phyloP scores from a whole-genome alignment of 1,284 basidiomycete species.

The Ceratorhiza oryzae-sativae region DNA sequence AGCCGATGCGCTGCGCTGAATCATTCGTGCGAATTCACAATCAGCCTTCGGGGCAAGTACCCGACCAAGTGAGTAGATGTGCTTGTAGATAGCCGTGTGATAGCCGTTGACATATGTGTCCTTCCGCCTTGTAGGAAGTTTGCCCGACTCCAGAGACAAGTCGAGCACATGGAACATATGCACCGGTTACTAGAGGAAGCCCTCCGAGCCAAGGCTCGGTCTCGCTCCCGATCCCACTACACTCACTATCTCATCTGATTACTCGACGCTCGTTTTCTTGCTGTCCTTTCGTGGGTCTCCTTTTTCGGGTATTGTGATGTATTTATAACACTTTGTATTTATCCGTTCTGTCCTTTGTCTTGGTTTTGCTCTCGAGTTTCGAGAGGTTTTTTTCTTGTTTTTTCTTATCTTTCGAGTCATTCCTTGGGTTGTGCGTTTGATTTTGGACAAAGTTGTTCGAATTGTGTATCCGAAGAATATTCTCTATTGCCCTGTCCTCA shows the following conservation, averaged over 20 bases:
- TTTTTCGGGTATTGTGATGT: neutral
- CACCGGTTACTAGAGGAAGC: constrained; percentile 2
- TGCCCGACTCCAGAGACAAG: constrained; percentile 5
- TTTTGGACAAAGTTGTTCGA: neutral
- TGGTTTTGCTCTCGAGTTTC: neutral
- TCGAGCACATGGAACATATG: constrained; percentile 16
- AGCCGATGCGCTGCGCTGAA: neutral
- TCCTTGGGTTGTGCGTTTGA: neutral
- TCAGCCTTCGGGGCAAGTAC: constrained; percentile 17
- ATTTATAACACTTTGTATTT: neutral
- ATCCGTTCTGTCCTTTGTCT: neutral
- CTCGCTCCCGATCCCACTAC: neutral
- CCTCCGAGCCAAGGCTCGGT: neutral
- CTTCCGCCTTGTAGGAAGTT: constrained; percentile 3
- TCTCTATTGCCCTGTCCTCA: neutral
- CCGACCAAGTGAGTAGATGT: constrained; percentile 24
- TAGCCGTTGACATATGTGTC: neutral
- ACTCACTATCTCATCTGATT: neutral
- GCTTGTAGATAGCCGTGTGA: neutral
- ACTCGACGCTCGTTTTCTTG: neutral
- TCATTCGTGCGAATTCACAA: neutral
- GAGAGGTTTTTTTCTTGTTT: neutral
- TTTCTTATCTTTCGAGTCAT: neutral
- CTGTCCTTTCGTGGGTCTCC: neutral
- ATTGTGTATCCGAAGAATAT: neutral